These are phyloP conservation scores for Apiotrichum montevideense DNA, from an alignment of 1,284 basidiomycete genomes.

Conservation along the genomic window DNA sequence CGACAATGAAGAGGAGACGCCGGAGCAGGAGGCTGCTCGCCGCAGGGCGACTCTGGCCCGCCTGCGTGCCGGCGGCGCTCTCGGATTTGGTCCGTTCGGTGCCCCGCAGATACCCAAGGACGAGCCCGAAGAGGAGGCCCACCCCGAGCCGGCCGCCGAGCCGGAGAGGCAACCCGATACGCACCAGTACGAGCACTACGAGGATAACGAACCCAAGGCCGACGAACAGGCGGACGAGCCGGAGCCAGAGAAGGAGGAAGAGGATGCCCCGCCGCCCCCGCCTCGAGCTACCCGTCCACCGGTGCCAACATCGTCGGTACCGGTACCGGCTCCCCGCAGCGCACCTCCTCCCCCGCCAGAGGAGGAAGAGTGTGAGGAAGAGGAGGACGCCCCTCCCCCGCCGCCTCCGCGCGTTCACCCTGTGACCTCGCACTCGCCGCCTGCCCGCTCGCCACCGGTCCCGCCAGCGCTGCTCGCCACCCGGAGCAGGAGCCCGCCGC, in stretches of 20 bases:
- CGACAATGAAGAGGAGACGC: conserved; percentile 31
- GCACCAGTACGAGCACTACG: not conserved
- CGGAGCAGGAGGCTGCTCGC: conserved; percentile 43
- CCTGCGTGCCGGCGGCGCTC: conserved; percentile 41
- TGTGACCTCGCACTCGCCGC: conserved; percentile 15
- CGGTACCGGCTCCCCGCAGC: not conserved
- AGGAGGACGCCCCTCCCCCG: conserved; percentile 8
- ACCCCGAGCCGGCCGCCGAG: not conserved
- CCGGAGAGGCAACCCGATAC: not conserved
- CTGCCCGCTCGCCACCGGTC: conserved; percentile 13
- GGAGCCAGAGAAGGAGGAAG: not conserved
- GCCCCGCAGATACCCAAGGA: not conserved
- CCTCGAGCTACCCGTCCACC: conserved; percentile 2
- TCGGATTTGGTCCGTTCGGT: conserved; percentile 44
- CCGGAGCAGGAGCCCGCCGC: not conserved
- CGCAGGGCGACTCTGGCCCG: conserved; percentile 42
- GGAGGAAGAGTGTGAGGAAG: conserved; percentile 9
- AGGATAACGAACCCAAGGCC: conserved; percentile 11
- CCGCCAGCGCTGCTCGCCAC: not conserved
- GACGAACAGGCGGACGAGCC: too few species aligned
- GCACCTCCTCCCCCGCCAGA: conserved; percentile 6
- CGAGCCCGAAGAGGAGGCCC: not conserved
- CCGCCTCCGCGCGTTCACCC: conserved; percentile 21
- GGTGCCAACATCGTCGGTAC: not conserved
- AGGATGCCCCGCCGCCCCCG: conserved; percentile 14